A percentile compares a stretch with the other conserved stretches of the same genome.
Evolutionary conservation across 2,329 filamentous ascomycete species (phyloP).

Genomic region (Pseudogymnoascus sp.): DNA sequence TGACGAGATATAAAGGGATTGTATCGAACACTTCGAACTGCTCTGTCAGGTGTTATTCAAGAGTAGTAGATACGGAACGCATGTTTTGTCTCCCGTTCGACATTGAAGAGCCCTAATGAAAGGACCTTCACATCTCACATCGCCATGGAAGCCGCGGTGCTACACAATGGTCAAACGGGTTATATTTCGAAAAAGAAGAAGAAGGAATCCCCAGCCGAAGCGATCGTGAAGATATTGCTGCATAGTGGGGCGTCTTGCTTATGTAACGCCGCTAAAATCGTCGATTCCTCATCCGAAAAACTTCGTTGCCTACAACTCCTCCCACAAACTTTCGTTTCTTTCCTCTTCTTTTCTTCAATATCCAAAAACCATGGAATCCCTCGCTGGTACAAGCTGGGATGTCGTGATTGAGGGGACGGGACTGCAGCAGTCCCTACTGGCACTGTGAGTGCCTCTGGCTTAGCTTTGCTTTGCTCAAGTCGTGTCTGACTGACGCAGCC

Average conservation of each 20-base stretch:
- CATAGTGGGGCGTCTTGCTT: slow-evolving; percentile 13
- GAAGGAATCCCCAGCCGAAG: slow-evolving; percentile 20
- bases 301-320: slow-evolving; percentile 14
- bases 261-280: slow-evolving; percentile 10
- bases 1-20: neutral
- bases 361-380: slow-evolving; percentile 56
- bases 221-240: slow-evolving; percentile 15
- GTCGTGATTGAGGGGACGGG: slow-evolving; percentile 73
- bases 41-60: slow-evolving; percentile 45
- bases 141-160: slow-evolving; percentile 29
- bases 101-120: slow-evolving; percentile 48
- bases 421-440: slow-evolving; percentile 70
- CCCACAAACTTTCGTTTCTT: slow-evolving; percentile 18
- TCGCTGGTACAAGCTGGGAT: slow-evolving; percentile 71
- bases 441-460: slow-evolving; percentile 49
- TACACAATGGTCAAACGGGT: slow-evolving; percentile 34
- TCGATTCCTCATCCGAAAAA: slow-evolving; percentile 7
- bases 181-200: slow-evolving; percentile 26
- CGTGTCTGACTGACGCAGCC: slow-evolving; percentile 67
- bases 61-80: slow-evolving; percentile 84
- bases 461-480: slow-evolving; percentile 23
- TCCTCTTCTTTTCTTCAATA: slow-evolving; percentile 14
- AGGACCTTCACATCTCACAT: slow-evolving; percentile 35
- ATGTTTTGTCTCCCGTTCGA: slow-evolving; percentile 57
- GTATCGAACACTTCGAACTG: slow-evolving; percentile 12